Conservation (phyloP, 2,329 filamentous ascomycete genomes). For the Sclerotinia minor region DNA sequence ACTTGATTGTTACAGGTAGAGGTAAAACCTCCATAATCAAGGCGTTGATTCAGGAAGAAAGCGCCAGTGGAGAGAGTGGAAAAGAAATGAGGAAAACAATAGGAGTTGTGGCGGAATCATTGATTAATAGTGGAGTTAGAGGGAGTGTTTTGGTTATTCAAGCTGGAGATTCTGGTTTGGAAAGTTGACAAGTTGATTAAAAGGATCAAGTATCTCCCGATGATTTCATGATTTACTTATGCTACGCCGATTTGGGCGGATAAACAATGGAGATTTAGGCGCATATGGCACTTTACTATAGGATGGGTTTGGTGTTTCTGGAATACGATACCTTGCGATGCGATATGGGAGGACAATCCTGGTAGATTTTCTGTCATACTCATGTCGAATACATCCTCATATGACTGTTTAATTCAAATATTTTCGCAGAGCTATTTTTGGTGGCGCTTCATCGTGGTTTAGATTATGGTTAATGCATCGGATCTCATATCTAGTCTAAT, state of each 20-base stretch:
- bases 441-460: not conserved
- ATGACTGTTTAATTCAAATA: not conserved
- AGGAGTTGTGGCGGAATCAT: slow-evolving; percentile 59
- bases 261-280: slow-evolving; percentile 1
- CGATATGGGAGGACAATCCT: not conserved
- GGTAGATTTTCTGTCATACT: not conserved
- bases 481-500: not conserved
- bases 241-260: not conserved
- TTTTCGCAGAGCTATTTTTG: not conserved
- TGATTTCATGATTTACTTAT: not conserved
- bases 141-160: slow-evolving; percentile 72
- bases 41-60: slow-evolving; percentile 28
- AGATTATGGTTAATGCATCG: not conserved
- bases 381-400: not conserved
- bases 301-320: not conserved
- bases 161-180: slow-evolving; percentile 45
- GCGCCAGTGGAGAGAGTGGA: slow-evolving; percentile 35
- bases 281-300: not conserved
- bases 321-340: not conserved
- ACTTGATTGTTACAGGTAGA: slow-evolving; percentile 67
- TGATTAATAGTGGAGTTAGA: slow-evolving; percentile 59
- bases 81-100: slow-evolving; percentile 53
- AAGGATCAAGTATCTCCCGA: not conserved
- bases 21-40: slow-evolving; percentile 34
- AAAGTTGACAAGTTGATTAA: slow-evolving; percentile 18